phyloP scores from a whole-genome alignment of 257 asterid genomes.

The Agastache rugosa region DNA sequence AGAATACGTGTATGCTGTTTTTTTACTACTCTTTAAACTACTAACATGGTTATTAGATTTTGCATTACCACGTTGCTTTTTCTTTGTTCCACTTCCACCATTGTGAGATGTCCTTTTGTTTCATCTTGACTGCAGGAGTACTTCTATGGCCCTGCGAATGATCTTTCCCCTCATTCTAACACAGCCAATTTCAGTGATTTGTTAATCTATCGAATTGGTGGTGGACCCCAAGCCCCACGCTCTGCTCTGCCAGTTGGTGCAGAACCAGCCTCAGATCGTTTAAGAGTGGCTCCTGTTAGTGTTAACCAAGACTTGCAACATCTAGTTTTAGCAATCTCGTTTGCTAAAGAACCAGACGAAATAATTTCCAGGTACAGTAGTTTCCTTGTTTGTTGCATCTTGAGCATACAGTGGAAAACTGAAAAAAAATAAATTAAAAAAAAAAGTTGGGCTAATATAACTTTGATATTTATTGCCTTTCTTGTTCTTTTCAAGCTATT shows the following conservation, averaged over 20 bases:
- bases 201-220: conserved; percentile 79
- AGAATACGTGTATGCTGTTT: conserved; percentile 74
- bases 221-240: conserved; percentile 98
- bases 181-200: conserved; percentile 72
- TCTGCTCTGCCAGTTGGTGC: conserved; percentile 98
- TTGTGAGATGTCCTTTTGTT: conserved; percentile 22
- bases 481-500: background rate
- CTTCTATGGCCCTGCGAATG: conserved; percentile 90
- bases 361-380: conserved; percentile 75
- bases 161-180: conserved; percentile 95
- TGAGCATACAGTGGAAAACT: background rate
- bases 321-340: conserved; percentile 90
- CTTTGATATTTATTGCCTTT: too few relatives aligned
- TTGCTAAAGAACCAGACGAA: conserved; percentile 86
- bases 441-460: too few relatives aligned
- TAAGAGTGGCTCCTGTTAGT: conserved; percentile 71
- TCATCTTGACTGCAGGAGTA: conserved; percentile 66
- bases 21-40: conserved; percentile 22
- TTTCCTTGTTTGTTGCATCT: conserved; percentile 25
- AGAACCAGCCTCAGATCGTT: conserved; percentile 89
- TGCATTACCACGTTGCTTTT: conserved; percentile 5
- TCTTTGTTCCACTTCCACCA: background rate
- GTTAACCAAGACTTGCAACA: conserved; percentile 79
- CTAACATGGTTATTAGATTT: background rate
- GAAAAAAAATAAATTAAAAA: too few relatives aligned